Evolutionary conservation across 176 grass and related monocot genomes (phyloP), one percentile per base, ranked within the genome.

Genomic region (Musa itinerans): DNA sequence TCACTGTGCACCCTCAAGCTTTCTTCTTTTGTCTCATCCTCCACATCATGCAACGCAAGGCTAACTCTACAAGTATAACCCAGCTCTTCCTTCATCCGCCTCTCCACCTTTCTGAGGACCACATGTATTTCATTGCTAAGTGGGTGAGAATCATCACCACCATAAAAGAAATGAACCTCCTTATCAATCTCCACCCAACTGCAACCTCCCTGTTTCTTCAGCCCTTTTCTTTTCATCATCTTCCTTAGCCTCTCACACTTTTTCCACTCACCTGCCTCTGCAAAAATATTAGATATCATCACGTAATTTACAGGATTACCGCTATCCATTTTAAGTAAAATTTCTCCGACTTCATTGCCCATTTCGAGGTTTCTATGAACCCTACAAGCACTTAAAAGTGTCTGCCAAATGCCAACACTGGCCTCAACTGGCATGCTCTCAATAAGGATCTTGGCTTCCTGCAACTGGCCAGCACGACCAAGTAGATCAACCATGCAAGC

Each of bases 401-500:
- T 82, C 76, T 83, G 76, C 83, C 80, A 89, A 21, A 80, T 53
- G 50, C 83, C 83, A 6, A 70, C 77, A 2, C 71, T 74, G 3
- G 83, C 76, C 74, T 29, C 54, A 76, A 85, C 52, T 11, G 83
- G 80, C 87, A 89, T 89, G 1, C 16, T 70, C 16, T 53, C 50
- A 24, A 85, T 70, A 15, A 89, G 83, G 11, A 85, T 83, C 70
- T 76, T 65, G 10, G 80, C 87, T 77, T 89, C 83, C 21, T 56
- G 1, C 52, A 89, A 80, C 34, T 85, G 70, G 8, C 87, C 80
- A 0, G 80, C 80, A 1, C 84, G 90, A 69, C 90, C 87, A 85
- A 92, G 84, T 76, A 89, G 82, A 85, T 92, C 90, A 74, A 89
- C 86, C 90, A 92, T 87, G 58, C 87, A 87, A 78, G 87, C 76